These are phyloP conservation scores for Hymenoscyphus occultus DNA, from an alignment of 2,329 filamentous ascomycete species.

Conservation along the genomic window DNA sequence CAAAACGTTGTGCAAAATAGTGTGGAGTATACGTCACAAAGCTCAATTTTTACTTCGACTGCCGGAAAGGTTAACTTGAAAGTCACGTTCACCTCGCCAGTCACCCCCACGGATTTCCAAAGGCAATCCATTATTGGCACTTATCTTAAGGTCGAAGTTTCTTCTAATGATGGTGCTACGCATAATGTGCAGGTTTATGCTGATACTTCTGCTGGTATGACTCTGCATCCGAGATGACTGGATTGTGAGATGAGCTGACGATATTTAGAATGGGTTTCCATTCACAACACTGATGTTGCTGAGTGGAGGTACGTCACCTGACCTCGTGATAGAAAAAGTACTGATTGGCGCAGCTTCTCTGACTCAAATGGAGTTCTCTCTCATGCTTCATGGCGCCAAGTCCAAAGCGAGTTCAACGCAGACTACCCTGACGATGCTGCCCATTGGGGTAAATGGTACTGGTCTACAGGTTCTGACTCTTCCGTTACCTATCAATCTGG, in stretches of 20 bases:
- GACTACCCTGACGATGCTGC: slow-evolving; percentile 46
- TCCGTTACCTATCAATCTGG: slow-evolving; percentile 67
- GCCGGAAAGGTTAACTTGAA: slow-evolving; percentile 60
- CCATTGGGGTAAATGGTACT: slow-evolving; percentile 79
- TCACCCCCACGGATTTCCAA: slow-evolving; percentile 64
- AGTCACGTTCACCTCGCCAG: slow-evolving; percentile 67
- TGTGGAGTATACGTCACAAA: slow-evolving; percentile 69
- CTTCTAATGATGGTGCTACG: slow-evolving; percentile 56
- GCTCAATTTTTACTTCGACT: slow-evolving; percentile 66
- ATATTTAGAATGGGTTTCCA: slow-evolving; percentile 67
- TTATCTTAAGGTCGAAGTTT: slow-evolving; percentile 63
- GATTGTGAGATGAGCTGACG: slow-evolving; percentile 5
- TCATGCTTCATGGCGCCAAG: slow-evolving; percentile 27
- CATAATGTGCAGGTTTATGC: slow-evolving; percentile 70
- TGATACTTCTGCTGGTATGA: slow-evolving; percentile 65
- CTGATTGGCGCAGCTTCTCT: slow-evolving; percentile 22
- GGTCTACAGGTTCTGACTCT: slow-evolving; percentile 60
- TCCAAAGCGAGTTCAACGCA: slow-evolving; percentile 32
- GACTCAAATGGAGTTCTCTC: slow-evolving; percentile 26
- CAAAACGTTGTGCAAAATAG: slow-evolving; percentile 56
- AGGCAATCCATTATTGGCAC: slow-evolving; percentile 69
- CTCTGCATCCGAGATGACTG: not conserved
- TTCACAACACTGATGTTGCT: slow-evolving; percentile 52
- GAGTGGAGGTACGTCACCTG: slow-evolving; percentile 56
- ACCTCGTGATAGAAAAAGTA: not conserved